A percentile compares a stretch with the other conserved stretches of the same genome.
phyloP scores from a whole-genome alignment of 2,329 filamentous ascomycete species.

The Neocatenulostroma microsporum region DNA sequence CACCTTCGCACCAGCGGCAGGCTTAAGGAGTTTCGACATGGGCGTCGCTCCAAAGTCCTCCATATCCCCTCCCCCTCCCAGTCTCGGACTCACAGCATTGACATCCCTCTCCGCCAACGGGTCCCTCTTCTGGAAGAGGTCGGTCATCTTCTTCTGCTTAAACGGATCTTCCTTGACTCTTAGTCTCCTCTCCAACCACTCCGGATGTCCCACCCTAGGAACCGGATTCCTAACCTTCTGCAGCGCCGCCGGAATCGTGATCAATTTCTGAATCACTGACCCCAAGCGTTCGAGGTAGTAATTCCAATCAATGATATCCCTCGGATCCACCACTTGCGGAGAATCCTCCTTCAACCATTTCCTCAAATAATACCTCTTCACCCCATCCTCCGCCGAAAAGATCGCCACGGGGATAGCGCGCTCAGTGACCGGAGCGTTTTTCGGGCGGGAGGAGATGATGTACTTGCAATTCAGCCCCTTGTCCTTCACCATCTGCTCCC shows the following conservation, averaged over 20 bases:
- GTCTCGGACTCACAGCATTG: slow-evolving; percentile 53
- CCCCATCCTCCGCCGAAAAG: slow-evolving; percentile 82
- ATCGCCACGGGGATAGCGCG: slow-evolving; percentile 92
- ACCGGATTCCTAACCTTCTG: slow-evolving; percentile 95
- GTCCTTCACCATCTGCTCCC: slow-evolving; percentile 98
- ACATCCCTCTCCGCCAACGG: slow-evolving; percentile 64
- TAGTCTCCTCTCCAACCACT: slow-evolving; percentile 92
- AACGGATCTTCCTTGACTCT: slow-evolving; percentile 93
- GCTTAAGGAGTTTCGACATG: slow-evolving; percentile 37
- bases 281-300: slow-evolving; percentile 95
- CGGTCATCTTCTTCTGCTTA: slow-evolving; percentile 98
- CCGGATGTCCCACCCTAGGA: slow-evolving; percentile 84
- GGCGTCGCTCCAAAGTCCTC: slow-evolving; percentile 39
- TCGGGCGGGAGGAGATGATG: slow-evolving; percentile 84
- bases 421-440: slow-evolving; percentile 86
- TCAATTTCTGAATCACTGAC: slow-evolving; percentile 96
- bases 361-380: slow-evolving; percentile 81
- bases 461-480: slow-evolving; percentile 99
- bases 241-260: slow-evolving; percentile 93
- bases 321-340: slow-evolving; percentile 70
- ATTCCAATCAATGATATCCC: slow-evolving; percentile 87
- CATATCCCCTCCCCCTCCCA: slow-evolving; percentile 38
- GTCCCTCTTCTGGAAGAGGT: slow-evolving; percentile 69
- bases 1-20: slow-evolving; percentile 30
- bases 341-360: slow-evolving; percentile 97